Base-by-base conservation (phyloP, 2,329 filamentous ascomycete genomes). In the Epichloe amarillans region DNA sequence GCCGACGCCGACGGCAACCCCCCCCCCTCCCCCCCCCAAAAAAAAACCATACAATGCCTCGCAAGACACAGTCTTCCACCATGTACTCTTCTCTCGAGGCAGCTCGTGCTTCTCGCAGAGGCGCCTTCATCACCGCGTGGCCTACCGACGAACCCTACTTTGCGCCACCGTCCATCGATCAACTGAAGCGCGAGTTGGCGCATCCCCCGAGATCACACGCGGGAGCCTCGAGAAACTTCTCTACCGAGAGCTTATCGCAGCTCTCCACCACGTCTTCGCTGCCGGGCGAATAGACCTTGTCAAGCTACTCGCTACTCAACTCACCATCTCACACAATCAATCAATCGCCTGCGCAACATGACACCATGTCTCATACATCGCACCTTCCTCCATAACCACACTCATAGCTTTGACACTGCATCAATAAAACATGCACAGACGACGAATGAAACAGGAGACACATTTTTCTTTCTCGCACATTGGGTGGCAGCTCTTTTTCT, bases 41-140 rank as follows among this genome's bases (percentile, higher is more conserved):
- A 4, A 2, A 46, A 26, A 23, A 19, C 19, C 14, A 14, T 2
- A 12, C 15, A 4, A 39, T 45, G 43, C 23, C 37, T 39, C 37
- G 14, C 14, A 23, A 23, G 1, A 4, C 45, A 8, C 4, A 19
- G 30, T 15, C 23, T 6, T 6, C 47, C n/a, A 17, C 15, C 36
- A 49, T 53, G 2, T 63, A 64, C 49, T 57, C 61, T 12, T 53
- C 61, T 11, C 40, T 51, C 26, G 56, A 61, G 11, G 62, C 62
- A 4, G 62, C 59, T 8, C 45, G 52, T 11, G 59, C 56, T 30
- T 49, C 55, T 11, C 53, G 51, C 12, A 50, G 50, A 26, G 62
- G 62, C 42, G 61, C 62, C 17, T 59, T 53, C 33, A 53, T 64
- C 23, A 56, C 56, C 14, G 60, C 62, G 26, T 63, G 61, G 62